phyloP scores from a whole-genome alignment of 352 stramenopile genomes.

The Phytophthora fragariae region DNA sequence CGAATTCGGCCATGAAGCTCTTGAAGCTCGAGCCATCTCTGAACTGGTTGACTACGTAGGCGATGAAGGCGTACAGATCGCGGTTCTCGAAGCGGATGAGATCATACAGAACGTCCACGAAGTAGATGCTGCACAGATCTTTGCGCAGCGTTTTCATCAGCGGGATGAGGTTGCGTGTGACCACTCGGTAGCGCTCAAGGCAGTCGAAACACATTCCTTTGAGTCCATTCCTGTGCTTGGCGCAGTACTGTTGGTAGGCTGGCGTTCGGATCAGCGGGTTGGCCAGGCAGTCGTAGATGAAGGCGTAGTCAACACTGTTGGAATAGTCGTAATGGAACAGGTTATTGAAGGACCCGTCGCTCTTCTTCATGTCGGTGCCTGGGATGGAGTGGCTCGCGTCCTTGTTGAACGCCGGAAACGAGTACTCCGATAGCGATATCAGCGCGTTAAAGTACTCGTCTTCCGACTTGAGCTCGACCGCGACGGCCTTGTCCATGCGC shows the following conservation, averaged over 20 bases:
- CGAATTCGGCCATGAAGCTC: background rate
- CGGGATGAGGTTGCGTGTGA: slow-evolving; percentile 27
- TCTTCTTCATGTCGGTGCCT: background rate
- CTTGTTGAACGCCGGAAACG: slow-evolving; percentile 6
- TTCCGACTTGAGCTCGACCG: slow-evolving; percentile 2
- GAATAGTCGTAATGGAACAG: slow-evolving; percentile 18
- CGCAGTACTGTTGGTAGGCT: slow-evolving; percentile 5
- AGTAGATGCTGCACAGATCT: slow-evolving; percentile 36
- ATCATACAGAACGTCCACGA: slow-evolving; percentile 27
- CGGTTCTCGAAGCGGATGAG: slow-evolving; percentile 19
- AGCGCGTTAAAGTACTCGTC: slow-evolving; percentile 12
- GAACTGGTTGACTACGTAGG: background rate
- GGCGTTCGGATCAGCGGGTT: slow-evolving; percentile 9
- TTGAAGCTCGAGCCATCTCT: background rate
- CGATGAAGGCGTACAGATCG: slow-evolving; percentile 8
- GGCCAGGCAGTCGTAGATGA: slow-evolving; percentile 5
- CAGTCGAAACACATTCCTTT: slow-evolving; percentile 9
- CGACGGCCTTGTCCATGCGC: background rate
- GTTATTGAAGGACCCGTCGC: slow-evolving; percentile 12
- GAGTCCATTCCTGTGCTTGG: background rate
- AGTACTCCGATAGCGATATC: slow-evolving; percentile 10
- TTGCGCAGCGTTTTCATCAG: slow-evolving; percentile 30
- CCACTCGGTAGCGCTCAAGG: slow-evolving; percentile 8
- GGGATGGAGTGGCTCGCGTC: background rate
- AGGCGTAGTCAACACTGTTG: slow-evolving; percentile 11